Base-by-base conservation (phyloP, 2,329 filamentous ascomycete species). In the Xylariaceae sp. region DNA sequence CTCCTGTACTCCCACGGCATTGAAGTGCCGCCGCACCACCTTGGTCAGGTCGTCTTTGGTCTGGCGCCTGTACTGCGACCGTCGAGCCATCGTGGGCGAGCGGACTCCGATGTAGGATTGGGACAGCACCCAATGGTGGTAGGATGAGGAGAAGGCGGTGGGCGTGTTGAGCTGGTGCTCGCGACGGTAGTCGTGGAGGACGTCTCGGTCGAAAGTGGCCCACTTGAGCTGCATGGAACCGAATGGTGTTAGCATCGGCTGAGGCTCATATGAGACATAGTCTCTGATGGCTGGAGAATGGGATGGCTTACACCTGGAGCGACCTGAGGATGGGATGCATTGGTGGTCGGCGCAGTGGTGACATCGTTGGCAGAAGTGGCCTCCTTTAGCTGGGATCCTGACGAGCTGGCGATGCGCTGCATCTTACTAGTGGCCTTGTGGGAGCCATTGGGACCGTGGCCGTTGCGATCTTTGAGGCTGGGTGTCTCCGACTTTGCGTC, bases 21-120 rank as follows among this genome's bases (percentile, higher is more conserved):
- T 94, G 73, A 94, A 94, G 71, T 94, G 88, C 68, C 90, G 92
- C 58, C 89, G 79, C 45, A 92, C 87, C 1, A 82, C 79, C 59
- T 84, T 78, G 9, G 87, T 87, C 49, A 95, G 75, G 59, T 88
- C 81, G 36, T 90, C 85, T 66, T 88, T 88, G 63, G 80, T 82
- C 66, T 91, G 84, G 49, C 87, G 78, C 47, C 85, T 75, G 63
- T 84, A 78, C 43, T 83, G 76, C 59, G 81, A 83, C 60, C 78
- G 80, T 52, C 86, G 75, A 41, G 84, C 82, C 83, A 91, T 90
- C 19, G 88, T 91, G 6, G 89, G 88, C 14, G 87, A 90, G 70
- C 85, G 81, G 54, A 81, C 73, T 33, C 88, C 89, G 60, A 92
- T 84, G 61, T 77, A 72, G 63, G 83, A 75, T 71, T 80, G 76